These are phyloP conservation scores for Phyllosticta paracitricarpa DNA, from an alignment of 2,329 filamentous ascomycete genomes.

Conservation along the genomic window DNA sequence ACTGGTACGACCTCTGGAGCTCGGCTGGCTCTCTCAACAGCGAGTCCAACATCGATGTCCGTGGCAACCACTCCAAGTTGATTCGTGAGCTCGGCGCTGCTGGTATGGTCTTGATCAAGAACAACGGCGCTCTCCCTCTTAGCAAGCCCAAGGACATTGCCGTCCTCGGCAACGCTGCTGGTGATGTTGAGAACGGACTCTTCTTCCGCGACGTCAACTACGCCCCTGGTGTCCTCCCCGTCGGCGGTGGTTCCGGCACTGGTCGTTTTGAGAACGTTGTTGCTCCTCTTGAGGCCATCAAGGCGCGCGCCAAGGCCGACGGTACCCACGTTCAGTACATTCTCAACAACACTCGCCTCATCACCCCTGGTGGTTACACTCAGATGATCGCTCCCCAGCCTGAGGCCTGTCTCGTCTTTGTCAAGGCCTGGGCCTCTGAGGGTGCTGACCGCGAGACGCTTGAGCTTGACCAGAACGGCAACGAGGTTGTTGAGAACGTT, in stretches of 20 bases:
- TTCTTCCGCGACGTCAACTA: slow-evolving; percentile 20
- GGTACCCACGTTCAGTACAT: slow-evolving; percentile 5
- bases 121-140: slow-evolving; percentile 43
- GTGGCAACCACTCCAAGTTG: slow-evolving; percentile 23
- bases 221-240: slow-evolving; percentile 34
- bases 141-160: slow-evolving; percentile 39
- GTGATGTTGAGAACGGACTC: slow-evolving; percentile 41
- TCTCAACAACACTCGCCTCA: slow-evolving; percentile 9
- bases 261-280: slow-evolving; percentile 30
- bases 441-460: slow-evolving; percentile 32
- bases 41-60: slow-evolving; percentile 17
- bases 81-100: slow-evolving; percentile 34
- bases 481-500: slow-evolving; percentile 20
- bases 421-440: slow-evolving; percentile 45
- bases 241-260: slow-evolving; percentile 33
- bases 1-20: slow-evolving; percentile 12
- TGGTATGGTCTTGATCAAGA: slow-evolving; percentile 39
- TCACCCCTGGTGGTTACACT: slow-evolving; percentile 10
- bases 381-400: slow-evolving; percentile 21
- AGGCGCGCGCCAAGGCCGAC: slow-evolving; percentile 11
- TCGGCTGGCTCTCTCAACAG: slow-evolving; percentile 12
- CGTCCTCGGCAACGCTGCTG: slow-evolving; percentile 42
- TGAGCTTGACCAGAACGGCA: slow-evolving; percentile 32
- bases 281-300: slow-evolving; percentile 34
- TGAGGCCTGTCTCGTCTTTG: slow-evolving; percentile 45